Percentiles rank a stretch among this genome's conserved stretches.
Conservation (phyloP, 2,329 filamentous ascomycete species). For the Pseudogymnoascus sp. region DNA sequence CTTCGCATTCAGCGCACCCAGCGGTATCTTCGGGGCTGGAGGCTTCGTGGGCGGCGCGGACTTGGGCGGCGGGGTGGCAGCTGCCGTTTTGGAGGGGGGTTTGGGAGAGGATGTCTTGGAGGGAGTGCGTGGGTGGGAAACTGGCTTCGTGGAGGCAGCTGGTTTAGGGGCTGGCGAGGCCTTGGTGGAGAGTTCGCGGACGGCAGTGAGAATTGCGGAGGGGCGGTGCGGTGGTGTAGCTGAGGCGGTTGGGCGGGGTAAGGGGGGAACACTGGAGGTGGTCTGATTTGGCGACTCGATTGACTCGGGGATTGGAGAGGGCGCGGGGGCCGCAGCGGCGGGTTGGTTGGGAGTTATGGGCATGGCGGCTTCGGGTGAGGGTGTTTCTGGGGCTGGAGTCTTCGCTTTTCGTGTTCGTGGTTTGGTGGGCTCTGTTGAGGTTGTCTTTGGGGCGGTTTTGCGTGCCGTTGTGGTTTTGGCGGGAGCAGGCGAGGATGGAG, state of each 20-base stretch:
- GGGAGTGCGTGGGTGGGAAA: not conserved
- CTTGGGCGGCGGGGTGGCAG: not conserved
- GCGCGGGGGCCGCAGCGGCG: not conserved
- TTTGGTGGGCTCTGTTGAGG: not conserved
- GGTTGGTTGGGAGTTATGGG: not conserved
- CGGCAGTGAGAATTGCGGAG: not conserved
- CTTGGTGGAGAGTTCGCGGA: not conserved
- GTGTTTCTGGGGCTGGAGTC: not conserved
- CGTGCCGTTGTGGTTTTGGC: not conserved
- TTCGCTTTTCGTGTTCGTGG: not conserved
- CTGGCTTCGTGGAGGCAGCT: not conserved
- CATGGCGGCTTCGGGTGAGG: not conserved
- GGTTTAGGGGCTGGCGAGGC: not conserved
- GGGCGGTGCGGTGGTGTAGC: not conserved
- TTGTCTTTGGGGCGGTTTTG: not conserved
- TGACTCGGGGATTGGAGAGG: not conserved
- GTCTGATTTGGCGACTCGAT: not conserved
- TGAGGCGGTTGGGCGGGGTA: not conserved
- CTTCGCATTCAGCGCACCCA: slow-evolving; percentile 21
- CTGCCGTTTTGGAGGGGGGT: not conserved
- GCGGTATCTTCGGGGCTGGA: not conserved
- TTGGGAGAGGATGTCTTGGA: not conserved
- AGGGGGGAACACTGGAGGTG: not conserved
- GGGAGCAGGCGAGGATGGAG: not conserved
- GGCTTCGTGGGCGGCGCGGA: not conserved